Percentiles rank a stretch among this genome's conserved stretches.
Evolutionary conservation across 768 basidiomycete genomes (phyloP).

Genomic region (Mycena metata): DNA sequence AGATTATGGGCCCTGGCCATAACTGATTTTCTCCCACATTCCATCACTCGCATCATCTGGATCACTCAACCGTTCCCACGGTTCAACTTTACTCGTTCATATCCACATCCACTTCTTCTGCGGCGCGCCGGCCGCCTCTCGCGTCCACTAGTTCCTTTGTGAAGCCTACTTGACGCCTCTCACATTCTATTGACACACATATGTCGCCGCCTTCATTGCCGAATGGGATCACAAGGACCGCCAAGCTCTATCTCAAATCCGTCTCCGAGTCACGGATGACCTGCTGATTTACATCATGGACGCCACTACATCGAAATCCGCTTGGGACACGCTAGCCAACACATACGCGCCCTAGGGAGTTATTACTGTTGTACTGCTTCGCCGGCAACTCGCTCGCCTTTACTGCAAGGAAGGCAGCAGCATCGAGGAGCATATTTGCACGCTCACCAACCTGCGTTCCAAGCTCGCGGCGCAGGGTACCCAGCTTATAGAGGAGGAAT

Average conservation of each 20-base stretch:
- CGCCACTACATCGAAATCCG: conserved; percentile 41
- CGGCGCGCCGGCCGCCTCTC: too few relatives aligned
- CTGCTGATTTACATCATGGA: conserved; percentile 46
- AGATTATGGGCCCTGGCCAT: too few relatives aligned
- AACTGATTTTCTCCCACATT: too few relatives aligned
- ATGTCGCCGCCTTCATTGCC: not conserved
- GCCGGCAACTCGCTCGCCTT: conserved; percentile 43
- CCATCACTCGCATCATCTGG: too few relatives aligned
- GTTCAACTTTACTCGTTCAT: too few relatives aligned
- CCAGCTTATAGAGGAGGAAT: conserved; percentile 45
- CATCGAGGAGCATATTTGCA: conserved; percentile 49
- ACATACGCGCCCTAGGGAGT: conserved; percentile 48
- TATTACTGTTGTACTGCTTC: conserved; percentile 43
- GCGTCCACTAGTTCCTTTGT: too few relatives aligned
- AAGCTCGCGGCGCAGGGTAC: conserved; percentile 39
- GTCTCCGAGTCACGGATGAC: conserved; percentile 35
- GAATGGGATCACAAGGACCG: conserved; percentile 37
- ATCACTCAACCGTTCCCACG: too few relatives aligned
- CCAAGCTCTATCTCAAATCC: conserved; percentile 47
- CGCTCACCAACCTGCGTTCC: conserved; percentile 42
- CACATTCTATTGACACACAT: too few relatives aligned
- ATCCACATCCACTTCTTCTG: too few relatives aligned
- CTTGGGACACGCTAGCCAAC: conserved; percentile 45
- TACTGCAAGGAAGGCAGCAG: conserved; percentile 47
- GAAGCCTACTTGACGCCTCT: too few relatives aligned